phyloP scores from a whole-genome alignment of 106 monocot species.

The Phalaenopsis equestris region DNA sequence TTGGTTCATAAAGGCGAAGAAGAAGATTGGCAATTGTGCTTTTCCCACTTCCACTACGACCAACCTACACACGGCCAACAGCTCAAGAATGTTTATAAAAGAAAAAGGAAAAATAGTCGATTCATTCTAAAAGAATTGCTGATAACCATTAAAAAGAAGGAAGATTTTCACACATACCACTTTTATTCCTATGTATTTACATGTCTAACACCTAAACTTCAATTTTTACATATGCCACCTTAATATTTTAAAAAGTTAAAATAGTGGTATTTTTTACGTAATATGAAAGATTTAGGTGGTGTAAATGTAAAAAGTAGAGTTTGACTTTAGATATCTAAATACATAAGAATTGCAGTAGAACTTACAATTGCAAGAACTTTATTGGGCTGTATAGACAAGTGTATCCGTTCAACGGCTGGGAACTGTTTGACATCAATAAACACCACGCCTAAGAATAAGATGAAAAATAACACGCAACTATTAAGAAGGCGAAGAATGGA shows the following conservation, averaged over 20 bases:
- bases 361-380: slow-evolving; percentile 96
- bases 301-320: too few relatives aligned
- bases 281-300: too few relatives aligned
- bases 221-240: too few relatives aligned
- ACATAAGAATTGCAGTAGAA: neutral
- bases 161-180: too few relatives aligned
- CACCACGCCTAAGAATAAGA: neutral
- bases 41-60: slow-evolving; percentile 97
- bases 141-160: neutral
- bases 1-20: slow-evolving; percentile 83
- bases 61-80: slow-evolving; percentile 59
- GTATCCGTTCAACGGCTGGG: slow-evolving; percentile 41
- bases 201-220: too few relatives aligned
- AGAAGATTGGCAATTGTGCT: slow-evolving; percentile 88
- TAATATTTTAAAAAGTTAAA: too few relatives aligned
- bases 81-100: neutral
- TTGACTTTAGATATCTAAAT: too few relatives aligned
- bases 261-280: too few relatives aligned
- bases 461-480: neutral
- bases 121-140: neutral
- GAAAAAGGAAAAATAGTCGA: neutral
- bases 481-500: neutral
- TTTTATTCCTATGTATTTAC: too few relatives aligned
- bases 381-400: slow-evolving; percentile 51
- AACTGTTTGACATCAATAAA: slow-evolving; percentile 31